Evolutionary conservation across 129 eudicot genomes (phyloP), one percentile per base, ranked within the genome.

Genomic region (Kitagawia praeruptora): DNA sequence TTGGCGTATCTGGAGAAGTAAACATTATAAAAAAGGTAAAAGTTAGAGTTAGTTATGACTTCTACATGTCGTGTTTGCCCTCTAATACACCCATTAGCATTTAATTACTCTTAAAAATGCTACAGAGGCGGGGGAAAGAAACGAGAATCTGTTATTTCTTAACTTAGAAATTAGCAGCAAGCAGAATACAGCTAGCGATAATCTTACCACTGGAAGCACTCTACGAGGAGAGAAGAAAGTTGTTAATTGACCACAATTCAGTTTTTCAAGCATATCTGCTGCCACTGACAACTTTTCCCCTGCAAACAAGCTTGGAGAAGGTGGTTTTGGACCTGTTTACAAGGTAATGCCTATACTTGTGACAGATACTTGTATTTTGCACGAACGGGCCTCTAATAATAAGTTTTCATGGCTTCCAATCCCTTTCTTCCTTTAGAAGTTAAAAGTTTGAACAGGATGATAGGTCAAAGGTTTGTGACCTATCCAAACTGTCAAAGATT

Each of bases 271-370:
- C 67, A 54, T 77, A 51, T 56, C 72, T 9, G 49, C 80, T 77
- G 85, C 85, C 15, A 82, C 82, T 0, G 21, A 73, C 45, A 40
- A 54, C 74, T 82, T 82, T 49, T 82, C 82, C 15, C 44, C 40
- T 41, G 64, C 71, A 4, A 78, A 77, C 51, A 82, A 71, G 72
- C 81, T 82, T 73, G 85, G 85, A 54, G 78, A 69, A 37, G 82
- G 85, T 41, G 82, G 82, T 39, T 82, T 77, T 78, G 85, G 85
- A 8, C 70, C 78, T 31, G 81, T 82, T 77, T 82, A 82, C 79
- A 82, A 78, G 85, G 85, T 82, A 47, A 38, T 41, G 54, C 40
- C 10, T n/a, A 8, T 25, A 28, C 38, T 63, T 63, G 38, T 73
- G 13, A 73, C 5, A n/a, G 6, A 73, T 34, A 5, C 16, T 21